These are phyloP conservation scores for Cucurbita ficifolia DNA, from an alignment of 306 rosid species.

Conservation along the genomic window DNA sequence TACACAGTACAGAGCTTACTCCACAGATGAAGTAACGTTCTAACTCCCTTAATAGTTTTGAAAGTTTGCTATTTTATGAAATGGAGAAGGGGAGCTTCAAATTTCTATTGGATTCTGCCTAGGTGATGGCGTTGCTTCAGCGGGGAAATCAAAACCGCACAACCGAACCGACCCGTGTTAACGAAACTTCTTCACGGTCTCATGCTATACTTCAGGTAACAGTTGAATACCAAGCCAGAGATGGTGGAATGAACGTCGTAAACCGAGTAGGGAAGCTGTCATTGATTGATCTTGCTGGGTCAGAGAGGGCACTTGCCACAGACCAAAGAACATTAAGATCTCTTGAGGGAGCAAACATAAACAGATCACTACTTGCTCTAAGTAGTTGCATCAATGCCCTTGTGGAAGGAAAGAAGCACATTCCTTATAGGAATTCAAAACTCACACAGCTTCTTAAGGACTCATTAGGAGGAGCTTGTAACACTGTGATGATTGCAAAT, in stretches of 20 bases:
- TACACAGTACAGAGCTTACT: constrained; percentile 87
- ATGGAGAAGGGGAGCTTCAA: neutral
- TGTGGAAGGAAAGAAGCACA: constrained; percentile 93
- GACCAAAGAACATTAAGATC: constrained; percentile 90
- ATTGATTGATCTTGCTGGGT: constrained; percentile 89
- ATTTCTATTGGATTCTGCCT: constrained; percentile 14
- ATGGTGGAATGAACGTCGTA: constrained; percentile 49
- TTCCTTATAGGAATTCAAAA: constrained; percentile 81
- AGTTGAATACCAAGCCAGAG: constrained; percentile 71
- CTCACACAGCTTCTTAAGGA: constrained; percentile 95
- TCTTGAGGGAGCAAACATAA: constrained; percentile 92
- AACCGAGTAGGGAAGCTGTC: constrained; percentile 86
- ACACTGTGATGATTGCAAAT: constrained; percentile 95
- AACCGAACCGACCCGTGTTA: constrained; percentile 89
- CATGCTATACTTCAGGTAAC: constrained; percentile 95
- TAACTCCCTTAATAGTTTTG: neutral
- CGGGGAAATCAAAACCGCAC: constrained; percentile 89
- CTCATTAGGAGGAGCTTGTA: constrained; percentile 84
- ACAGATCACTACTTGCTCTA: constrained; percentile 82
- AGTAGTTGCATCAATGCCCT: constrained; percentile 96
- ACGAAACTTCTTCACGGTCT: constrained; percentile 93
- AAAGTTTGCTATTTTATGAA: neutral
- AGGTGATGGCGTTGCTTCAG: constrained; percentile 96
- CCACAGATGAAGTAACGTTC: constrained; percentile 79
- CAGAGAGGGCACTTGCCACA: constrained; percentile 95